Evolutionary conservation across 169 alveolate genomes (phyloP).

Genomic region (Eimeria necatrix): DNA sequence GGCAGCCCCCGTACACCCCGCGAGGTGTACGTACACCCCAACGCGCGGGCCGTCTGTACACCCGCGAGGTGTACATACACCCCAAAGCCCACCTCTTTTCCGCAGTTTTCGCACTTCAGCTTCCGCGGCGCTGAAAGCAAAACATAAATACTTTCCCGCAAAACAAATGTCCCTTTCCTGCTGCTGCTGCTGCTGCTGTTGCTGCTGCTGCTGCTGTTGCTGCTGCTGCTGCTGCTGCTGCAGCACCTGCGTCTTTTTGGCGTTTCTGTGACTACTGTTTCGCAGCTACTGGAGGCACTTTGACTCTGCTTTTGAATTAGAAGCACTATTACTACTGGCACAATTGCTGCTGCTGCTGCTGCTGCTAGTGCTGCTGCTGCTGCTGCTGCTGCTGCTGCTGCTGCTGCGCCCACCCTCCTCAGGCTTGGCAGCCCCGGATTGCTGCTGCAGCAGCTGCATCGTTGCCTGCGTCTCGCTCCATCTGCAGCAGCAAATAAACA

Average conservation of each 20-base stretch:
- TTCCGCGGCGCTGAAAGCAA: not conserved
- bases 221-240: too few relatives aligned
- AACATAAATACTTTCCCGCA: not conserved
- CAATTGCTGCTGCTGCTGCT: not conserved
- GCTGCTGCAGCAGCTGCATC: conserved; percentile 54
- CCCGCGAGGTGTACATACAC: not conserved
- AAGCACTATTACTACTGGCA: too few relatives aligned
- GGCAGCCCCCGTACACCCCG: too few relatives aligned
- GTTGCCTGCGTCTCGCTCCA: conserved; percentile 15
- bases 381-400: too few relatives aligned
- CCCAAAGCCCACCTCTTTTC: conserved; percentile 1
- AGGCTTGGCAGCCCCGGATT: conserved; percentile 15
- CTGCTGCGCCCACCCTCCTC: not conserved
- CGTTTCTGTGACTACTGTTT: not conserved
- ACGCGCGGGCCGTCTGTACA: not conserved
- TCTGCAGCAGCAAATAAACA: not conserved
- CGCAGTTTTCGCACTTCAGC: conserved; percentile 48
- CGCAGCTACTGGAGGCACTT: not conserved
- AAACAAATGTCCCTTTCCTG: too few relatives aligned
- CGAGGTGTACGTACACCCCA: too few relatives aligned
- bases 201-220: not conserved
- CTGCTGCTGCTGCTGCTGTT: too few relatives aligned
- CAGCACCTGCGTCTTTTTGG: not conserved
- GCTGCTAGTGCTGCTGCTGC: too few relatives aligned
- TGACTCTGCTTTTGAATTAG: not conserved